Evolutionary conservation across 2,329 filamentous ascomycete genomes (phyloP), one percentile per base, ranked within the genome.

Genomic region (Alternaria sp.): DNA sequence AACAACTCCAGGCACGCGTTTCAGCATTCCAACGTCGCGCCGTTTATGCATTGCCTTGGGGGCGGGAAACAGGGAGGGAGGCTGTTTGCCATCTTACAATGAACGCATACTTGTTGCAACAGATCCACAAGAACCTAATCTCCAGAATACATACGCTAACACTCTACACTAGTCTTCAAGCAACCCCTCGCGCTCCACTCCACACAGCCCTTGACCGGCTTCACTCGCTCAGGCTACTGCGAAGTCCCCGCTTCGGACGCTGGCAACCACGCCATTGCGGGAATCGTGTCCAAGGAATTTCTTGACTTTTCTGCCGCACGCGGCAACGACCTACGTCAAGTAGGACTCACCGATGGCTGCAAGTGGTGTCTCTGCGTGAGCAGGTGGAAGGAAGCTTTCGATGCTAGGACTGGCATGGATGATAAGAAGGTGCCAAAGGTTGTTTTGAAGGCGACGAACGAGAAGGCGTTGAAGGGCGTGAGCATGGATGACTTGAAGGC

Each of bases 331-430:
- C 77, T 89, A 33, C 80, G 85, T 24, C 67, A 73, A 5, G 80
- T 81, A 21, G 86, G 86, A 3, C 79, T 88, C 54, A 84, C 79
- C 21, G 82, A 78, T 11, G 86, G 86, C 7, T 87, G 85, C 67
- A 85, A 84, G 71, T 88, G 86, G 85, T 89, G 86, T 72, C 74
- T 89, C 5, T 88, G 86, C 67, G 85, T 85, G 3, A 78, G 74
- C 10, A 75, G 86, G 42, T 88, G 85, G 85, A 83, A 83, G 65
- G 85, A 88, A 71, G 86, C 85, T 2, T 83, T 86, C 60, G 78
- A 84, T 54, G 85, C 85, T 1, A 77, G 82, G 60, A 81, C 78
- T 45, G 77, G 76, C 11, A 81, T 82, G 40, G 77, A 78, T 33
- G 80, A 82, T 48, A 74, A 72, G 62, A 78, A 80, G 63, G 81